Evolutionary conservation across 169 alveolate species (phyloP).

Genomic region (Plasmodium cynomolgi): DNA sequence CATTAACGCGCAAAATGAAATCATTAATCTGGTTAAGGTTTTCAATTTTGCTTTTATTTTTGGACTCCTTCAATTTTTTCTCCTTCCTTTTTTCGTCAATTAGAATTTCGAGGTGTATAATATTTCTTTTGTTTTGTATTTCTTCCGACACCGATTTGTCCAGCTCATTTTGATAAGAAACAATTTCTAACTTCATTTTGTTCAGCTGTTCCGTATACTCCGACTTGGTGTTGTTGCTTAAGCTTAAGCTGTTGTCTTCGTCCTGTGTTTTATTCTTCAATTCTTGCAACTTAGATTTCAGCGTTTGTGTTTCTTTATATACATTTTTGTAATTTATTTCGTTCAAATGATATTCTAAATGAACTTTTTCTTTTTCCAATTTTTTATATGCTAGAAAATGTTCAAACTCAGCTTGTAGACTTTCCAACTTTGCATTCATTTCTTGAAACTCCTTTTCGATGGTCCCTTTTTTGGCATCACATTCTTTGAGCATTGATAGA

Average conservation of each 20-base stretch:
- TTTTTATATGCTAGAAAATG: slow-evolving; percentile 75
- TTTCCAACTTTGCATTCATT: slow-evolving; percentile 76
- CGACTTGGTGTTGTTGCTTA: slow-evolving; percentile 37
- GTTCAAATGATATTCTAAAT: slow-evolving; percentile 61
- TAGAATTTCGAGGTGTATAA: slow-evolving; percentile 52
- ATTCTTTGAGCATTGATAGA: slow-evolving; percentile 76
- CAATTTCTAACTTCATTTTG: slow-evolving; percentile 72
- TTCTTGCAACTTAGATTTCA: slow-evolving; percentile 65
- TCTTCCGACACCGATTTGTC: slow-evolving; percentile 61
- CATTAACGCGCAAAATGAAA: slow-evolving; percentile 50
- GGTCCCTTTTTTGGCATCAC: slow-evolving; percentile 77
- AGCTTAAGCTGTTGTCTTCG: slow-evolving; percentile 50
- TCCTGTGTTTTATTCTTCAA: slow-evolving; percentile 72
- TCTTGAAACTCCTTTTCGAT: slow-evolving; percentile 80
- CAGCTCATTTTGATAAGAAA: slow-evolving; percentile 44
- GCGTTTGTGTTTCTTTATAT: slow-evolving; percentile 65
- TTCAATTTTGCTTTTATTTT: slow-evolving; percentile 64
- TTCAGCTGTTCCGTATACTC: slow-evolving; percentile 56
- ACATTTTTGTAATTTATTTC: slow-evolving; percentile 74
- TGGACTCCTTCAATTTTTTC: slow-evolving; percentile 54
- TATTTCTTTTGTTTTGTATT: slow-evolving; percentile 66
- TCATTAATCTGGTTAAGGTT: slow-evolving; percentile 69
- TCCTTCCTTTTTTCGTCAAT: slow-evolving; percentile 70
- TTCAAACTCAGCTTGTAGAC: slow-evolving; percentile 77
- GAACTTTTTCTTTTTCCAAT: slow-evolving; percentile 73